A percentile compares a stretch with the other conserved stretches of the same genome.
These are phyloP conservation scores for Zangia roseola DNA, from an alignment of 768 basidiomycete genomes.

Conservation along the genomic window DNA sequence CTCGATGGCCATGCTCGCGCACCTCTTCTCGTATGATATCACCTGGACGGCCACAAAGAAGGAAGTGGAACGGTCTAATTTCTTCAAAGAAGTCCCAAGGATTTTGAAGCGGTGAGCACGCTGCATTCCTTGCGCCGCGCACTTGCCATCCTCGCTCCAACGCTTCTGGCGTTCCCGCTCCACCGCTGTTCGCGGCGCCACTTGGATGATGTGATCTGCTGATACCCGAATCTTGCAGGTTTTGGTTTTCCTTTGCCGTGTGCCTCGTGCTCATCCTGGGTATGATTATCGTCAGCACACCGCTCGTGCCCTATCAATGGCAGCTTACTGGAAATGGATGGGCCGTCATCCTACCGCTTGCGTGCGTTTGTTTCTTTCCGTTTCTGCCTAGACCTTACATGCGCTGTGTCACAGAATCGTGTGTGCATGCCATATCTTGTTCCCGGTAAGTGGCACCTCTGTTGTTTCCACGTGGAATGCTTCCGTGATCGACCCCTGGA, in stretches of 20 bases:
- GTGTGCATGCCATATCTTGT: slow-evolving; percentile 65
- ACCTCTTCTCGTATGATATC: slow-evolving; percentile 59
- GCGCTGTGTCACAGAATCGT: slow-evolving; percentile 46
- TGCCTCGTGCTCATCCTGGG: slow-evolving; percentile 50
- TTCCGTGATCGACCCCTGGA: no score
- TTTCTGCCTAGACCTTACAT: slow-evolving; percentile 1
- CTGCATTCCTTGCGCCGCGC: background rate
- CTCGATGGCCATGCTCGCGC: slow-evolving; percentile 50
- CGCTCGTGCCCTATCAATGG: slow-evolving; percentile 65
- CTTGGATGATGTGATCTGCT: slow-evolving; percentile 14
- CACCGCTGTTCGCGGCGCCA: background rate
- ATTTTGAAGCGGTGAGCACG: slow-evolving; percentile 53
- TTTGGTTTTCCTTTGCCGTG: slow-evolving; percentile 43
- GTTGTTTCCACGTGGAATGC: background rate
- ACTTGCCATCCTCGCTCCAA: background rate
- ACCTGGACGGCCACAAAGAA: slow-evolving; percentile 65
- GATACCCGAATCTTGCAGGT: slow-evolving; percentile 22
- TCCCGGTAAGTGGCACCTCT: slow-evolving; percentile 53
- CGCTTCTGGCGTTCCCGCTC: background rate
- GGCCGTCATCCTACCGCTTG: slow-evolving; percentile 77
- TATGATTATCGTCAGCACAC: slow-evolving; percentile 56
- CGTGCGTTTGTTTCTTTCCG: slow-evolving; percentile 43
- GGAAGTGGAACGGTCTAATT: slow-evolving; percentile 86
- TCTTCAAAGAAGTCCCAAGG: slow-evolving; percentile 85
- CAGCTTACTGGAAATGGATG: slow-evolving; percentile 56